phyloP scores from a whole-genome alignment of 2,329 filamentous ascomycete genomes.

The Mycosphaerelloides madeirae region DNA sequence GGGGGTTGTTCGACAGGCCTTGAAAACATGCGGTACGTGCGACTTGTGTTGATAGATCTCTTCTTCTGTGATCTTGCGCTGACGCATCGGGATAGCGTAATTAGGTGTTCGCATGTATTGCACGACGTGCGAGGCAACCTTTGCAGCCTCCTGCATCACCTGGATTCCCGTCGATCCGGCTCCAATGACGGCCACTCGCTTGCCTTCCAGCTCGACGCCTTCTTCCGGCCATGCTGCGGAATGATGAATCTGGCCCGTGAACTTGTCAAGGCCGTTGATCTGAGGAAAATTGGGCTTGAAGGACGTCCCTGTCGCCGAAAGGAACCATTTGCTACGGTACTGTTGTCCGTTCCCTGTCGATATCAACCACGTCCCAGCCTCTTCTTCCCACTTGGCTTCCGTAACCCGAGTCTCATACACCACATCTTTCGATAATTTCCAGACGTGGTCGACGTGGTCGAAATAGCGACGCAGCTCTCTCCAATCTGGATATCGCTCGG shows the following conservation, averaged over 20 bases:
- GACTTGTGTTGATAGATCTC: slow-evolving; percentile 31
- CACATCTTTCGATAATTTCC: slow-evolving; percentile 54
- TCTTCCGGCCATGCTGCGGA: slow-evolving; percentile 38
- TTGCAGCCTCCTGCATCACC: slow-evolving; percentile 27
- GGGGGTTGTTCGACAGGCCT: slow-evolving; percentile 8
- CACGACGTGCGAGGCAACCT: slow-evolving; percentile 37
- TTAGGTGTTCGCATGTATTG: slow-evolving; percentile 66
- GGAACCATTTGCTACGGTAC: slow-evolving; percentile 34
- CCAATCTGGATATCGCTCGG: slow-evolving; percentile 23
- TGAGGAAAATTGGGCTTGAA: slow-evolving; percentile 37
- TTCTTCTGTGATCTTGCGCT: slow-evolving; percentile 43
- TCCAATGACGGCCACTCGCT: slow-evolving; percentile 33
- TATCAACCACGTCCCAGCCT: slow-evolving; percentile 21
- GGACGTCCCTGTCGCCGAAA: slow-evolving; percentile 37
- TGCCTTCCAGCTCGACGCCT: slow-evolving; percentile 29
- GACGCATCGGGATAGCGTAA: slow-evolving; percentile 58
- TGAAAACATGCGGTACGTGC: slow-evolving; percentile 8
- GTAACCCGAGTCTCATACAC: slow-evolving; percentile 54
- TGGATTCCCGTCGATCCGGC: slow-evolving; percentile 38
- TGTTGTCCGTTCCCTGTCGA: slow-evolving; percentile 6
- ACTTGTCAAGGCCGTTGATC: slow-evolving; percentile 34
- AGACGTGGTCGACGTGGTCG: slow-evolving; percentile 53
- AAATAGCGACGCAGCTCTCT: slow-evolving; percentile 54
- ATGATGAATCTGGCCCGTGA: slow-evolving; percentile 38
- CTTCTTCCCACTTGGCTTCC: slow-evolving; percentile 43